Percentiles rank a stretch among this genome's conserved stretches.
phyloP scores from a whole-genome alignment of 148 eudicot species.

The Camellia lanceoleosa region DNA sequence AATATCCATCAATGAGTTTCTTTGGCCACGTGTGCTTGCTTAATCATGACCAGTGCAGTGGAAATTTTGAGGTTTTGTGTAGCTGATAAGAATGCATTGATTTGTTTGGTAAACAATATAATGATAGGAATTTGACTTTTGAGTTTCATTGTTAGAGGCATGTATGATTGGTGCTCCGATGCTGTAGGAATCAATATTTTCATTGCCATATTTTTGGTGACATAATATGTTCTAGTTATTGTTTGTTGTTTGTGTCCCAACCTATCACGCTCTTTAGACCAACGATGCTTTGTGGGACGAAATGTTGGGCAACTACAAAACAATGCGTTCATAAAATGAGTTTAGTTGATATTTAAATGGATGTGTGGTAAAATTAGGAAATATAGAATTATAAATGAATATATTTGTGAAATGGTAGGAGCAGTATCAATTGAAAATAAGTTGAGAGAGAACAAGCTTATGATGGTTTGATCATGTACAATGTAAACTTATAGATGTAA shows the following conservation, averaged over 20 bases:
- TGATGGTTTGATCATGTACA: too few species aligned
- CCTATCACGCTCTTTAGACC: background rate
- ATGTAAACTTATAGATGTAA: too few species aligned
- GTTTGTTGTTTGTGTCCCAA: background rate
- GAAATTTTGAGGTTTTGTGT: too few species aligned
- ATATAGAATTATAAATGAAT: too few species aligned
- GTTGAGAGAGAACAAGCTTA: too few species aligned
- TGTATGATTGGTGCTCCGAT: background rate
- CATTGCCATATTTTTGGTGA: background rate
- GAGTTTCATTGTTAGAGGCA: constrained; percentile 8
- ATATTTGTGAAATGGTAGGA: too few species aligned
- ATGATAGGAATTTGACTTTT: background rate
- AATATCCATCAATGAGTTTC: background rate
- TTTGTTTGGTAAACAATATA: background rate
- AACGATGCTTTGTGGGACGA: background rate
- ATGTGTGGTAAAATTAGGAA: too few species aligned
- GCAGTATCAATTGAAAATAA: too few species aligned
- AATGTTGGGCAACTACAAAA: too few species aligned
- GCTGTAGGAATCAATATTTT: background rate
- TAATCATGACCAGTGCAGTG: background rate
- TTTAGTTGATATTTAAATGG: too few species aligned
- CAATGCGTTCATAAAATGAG: too few species aligned
- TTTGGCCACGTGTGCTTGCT: background rate
- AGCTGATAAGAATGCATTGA: background rate
- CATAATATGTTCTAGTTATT: background rate